These are phyloP conservation scores for Tetrapisispora fleetii DNA, from an alignment of 805 yeast species.

Conservation along the genomic window DNA sequence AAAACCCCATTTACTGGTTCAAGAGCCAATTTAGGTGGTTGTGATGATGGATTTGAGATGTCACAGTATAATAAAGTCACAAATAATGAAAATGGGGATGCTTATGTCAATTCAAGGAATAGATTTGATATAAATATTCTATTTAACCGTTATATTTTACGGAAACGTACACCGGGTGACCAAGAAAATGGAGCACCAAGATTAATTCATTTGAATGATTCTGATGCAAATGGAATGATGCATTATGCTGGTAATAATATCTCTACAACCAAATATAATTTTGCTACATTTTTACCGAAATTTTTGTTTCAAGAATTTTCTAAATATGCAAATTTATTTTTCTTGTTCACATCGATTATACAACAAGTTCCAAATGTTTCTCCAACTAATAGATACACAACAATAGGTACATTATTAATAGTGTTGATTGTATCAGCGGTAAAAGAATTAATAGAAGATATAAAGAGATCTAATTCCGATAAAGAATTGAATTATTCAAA, in stretches of 20 bases:
- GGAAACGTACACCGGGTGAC: slow-evolving; percentile 16
- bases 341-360: slow-evolving; percentile 80
- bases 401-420: slow-evolving; percentile 79
- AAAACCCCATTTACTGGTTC: slow-evolving; percentile 10
- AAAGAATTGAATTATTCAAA: slow-evolving; percentile 76
- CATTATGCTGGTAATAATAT: slow-evolving; percentile 74
- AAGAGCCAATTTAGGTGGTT: background rate
- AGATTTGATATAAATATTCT: slow-evolving; percentile 31
- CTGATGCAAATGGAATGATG: slow-evolving; percentile 40
- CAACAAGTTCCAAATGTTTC: slow-evolving; percentile 97
- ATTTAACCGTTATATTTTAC: slow-evolving; percentile 29
- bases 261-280: slow-evolving; percentile 89
- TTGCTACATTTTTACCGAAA: slow-evolving; percentile 89
- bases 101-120: slow-evolving; percentile 26
- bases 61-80: slow-evolving; percentile 20
- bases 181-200: slow-evolving; percentile 41
- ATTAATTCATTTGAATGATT: slow-evolving; percentile 58
- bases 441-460: slow-evolving; percentile 84
- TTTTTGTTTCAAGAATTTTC: slow-evolving; percentile 94
- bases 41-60: slow-evolving; percentile 20
- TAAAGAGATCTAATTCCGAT: slow-evolving; percentile 81
- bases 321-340: slow-evolving; percentile 91
- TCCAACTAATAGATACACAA: slow-evolving; percentile 92
- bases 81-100: slow-evolving; percentile 15
- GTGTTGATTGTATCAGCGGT: slow-evolving; percentile 86